Conservation (phyloP, 192 early-diverging fungal genomes). For the Phycomyces blakesleeanus region DNA sequence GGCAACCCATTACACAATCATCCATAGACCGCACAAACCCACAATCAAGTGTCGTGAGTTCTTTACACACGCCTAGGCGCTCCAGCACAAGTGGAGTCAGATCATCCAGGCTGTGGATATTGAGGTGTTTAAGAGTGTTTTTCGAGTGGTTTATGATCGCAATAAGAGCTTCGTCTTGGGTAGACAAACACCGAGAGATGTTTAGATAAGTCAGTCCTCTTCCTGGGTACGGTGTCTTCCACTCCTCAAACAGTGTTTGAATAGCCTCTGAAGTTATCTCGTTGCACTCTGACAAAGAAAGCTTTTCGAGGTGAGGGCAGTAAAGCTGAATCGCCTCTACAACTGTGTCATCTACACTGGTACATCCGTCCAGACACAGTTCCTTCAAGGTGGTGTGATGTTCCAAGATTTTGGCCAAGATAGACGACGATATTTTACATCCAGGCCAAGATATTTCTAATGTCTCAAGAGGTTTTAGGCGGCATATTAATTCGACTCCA, state of each 20-base stretch:
- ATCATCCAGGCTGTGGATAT: constrained; percentile 70
- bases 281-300: constrained; percentile 61
- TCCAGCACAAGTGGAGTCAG: constrained; percentile 55
- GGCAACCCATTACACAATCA: constrained; percentile 60
- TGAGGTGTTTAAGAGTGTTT: constrained; percentile 47
- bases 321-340: constrained; percentile 50
- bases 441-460: constrained; percentile 28
- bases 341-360: constrained; percentile 47
- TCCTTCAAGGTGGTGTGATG: constrained; percentile 29
- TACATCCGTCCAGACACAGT: constrained; percentile 52
- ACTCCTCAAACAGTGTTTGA: constrained; percentile 40
- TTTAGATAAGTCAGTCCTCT: constrained; percentile 48
- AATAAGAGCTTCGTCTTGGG: constrained; percentile 59
- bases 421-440: not conserved
- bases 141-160: constrained; percentile 60
- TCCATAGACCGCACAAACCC: constrained; percentile 76
- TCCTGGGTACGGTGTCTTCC: constrained; percentile 23
- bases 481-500: constrained; percentile 37
- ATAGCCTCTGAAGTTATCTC: constrained; percentile 58
- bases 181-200: constrained; percentile 59
- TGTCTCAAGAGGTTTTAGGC: constrained; percentile 40
- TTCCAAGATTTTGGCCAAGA: not conserved
- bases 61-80: constrained; percentile 44
- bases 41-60: constrained; percentile 58
- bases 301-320: constrained; percentile 56